Evolutionary conservation across 495 filamentous ascomycete genomes (phyloP).

Genomic region (Penicillium canescens): DNA sequence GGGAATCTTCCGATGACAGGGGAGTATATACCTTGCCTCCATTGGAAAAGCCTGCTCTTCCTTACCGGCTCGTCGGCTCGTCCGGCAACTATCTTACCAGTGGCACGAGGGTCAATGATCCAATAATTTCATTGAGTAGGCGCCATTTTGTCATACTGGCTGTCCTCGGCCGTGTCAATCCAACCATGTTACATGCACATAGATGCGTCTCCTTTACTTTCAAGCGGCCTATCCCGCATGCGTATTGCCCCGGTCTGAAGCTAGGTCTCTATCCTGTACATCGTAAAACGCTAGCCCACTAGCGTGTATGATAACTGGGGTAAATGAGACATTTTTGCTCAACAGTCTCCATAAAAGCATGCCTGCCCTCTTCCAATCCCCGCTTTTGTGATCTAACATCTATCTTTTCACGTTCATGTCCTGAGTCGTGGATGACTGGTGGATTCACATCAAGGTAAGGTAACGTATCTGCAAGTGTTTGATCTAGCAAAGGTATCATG

Average conservation of each 20-base stretch:
- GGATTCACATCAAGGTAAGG: too few relatives aligned
- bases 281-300: background rate
- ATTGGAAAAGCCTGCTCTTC: background rate
- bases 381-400: too few relatives aligned
- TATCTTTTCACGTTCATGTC: background rate
- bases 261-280: background rate
- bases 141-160: background rate
- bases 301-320: background rate
- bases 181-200: slow-evolving; percentile 2
- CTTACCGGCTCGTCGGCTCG: background rate
- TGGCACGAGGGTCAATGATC: background rate
- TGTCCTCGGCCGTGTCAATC: background rate
- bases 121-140: background rate
- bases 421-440: background rate
- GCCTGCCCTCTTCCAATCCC: background rate
- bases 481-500: too few relatives aligned
- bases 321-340: background rate
- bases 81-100: background rate
- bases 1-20: slow-evolving; percentile 6
- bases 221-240: background rate
- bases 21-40: background rate
- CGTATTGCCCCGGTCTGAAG: background rate
- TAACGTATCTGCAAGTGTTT: background rate
- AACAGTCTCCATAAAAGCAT: slow-evolving; percentile 2
- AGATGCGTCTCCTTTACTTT: background rate